phyloP scores from a whole-genome alignment of 345 rosid species.

The Clarkia xantiana region DNA sequence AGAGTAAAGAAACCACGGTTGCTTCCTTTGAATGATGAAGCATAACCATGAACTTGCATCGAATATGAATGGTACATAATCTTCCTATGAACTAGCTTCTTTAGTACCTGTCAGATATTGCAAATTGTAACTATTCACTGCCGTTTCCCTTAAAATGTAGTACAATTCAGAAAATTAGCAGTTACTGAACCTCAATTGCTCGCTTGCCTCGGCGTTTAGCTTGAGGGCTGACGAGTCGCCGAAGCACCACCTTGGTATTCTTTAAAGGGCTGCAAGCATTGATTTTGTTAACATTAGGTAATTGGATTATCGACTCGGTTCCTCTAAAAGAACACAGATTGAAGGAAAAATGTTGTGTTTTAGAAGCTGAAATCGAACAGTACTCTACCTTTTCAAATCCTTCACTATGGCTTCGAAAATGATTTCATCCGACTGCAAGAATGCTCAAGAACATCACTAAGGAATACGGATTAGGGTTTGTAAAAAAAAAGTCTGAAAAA shows the following conservation, averaged over 20 bases:
- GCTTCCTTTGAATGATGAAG: slow-evolving; percentile 26
- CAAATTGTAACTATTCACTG: slow-evolving; percentile 5
- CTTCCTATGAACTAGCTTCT: slow-evolving; percentile 63
- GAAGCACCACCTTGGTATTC: slow-evolving; percentile 71
- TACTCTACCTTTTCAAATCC: slow-evolving; percentile 46
- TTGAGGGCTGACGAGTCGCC: slow-evolving; percentile 46
- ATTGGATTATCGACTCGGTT: neutral
- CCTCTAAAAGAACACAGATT: too few relatives aligned
- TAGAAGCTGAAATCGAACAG: neutral
- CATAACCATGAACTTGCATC: slow-evolving; percentile 83
- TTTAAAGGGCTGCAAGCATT: slow-evolving; percentile 60
- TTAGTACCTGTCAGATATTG: slow-evolving; percentile 45
- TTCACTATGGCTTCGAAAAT: slow-evolving; percentile 74
- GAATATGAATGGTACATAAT: slow-evolving; percentile 87
- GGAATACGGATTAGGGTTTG: neutral
- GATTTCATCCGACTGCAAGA: slow-evolving; percentile 62
- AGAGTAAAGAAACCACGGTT: slow-evolving; percentile 44
- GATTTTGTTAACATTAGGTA: slow-evolving; percentile 15
- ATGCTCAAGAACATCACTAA: slow-evolving; percentile 3
- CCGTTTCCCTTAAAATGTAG: neutral
- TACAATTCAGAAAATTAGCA: neutral
- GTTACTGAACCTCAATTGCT: slow-evolving; percentile 59
- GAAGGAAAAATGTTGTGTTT: too few relatives aligned
- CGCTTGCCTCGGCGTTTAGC: slow-evolving; percentile 85
- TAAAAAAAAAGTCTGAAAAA: too few relatives aligned